Evolutionary conservation across 768 basidiomycete species (phyloP).

Genomic region (Suillus brevipes): DNA sequence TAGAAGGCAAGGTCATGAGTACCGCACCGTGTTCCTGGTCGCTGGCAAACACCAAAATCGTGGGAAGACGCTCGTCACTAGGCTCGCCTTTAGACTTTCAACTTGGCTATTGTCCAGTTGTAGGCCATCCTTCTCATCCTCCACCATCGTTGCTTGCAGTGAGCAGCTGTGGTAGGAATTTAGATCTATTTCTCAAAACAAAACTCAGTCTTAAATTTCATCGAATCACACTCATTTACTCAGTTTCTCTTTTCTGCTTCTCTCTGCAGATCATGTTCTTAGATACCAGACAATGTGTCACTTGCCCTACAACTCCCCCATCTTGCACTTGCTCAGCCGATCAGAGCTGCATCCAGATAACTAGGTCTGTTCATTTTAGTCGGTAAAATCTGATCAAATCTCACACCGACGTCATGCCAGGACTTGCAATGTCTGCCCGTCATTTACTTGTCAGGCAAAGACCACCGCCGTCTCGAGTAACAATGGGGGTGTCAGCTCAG

Average conservation of each 20-base stretch:
- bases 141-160: constrained; percentile 17
- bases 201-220: constrained; percentile 16
- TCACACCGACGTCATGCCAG: constrained; percentile 34
- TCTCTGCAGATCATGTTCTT: constrained; percentile 35
- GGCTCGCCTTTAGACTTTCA: constrained; percentile 5
- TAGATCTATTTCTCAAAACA: constrained; percentile 19
- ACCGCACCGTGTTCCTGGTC: neutral
- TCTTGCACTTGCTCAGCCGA: constrained; percentile 55
- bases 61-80: constrained; percentile 2
- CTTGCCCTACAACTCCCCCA: constrained; percentile 48
- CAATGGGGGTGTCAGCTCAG: constrained; percentile 52
- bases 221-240: constrained; percentile 37
- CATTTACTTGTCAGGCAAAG: constrained; percentile 50
- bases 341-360: constrained; percentile 61
- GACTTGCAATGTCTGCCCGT: constrained; percentile 56
- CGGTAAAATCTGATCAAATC: constrained; percentile 8
- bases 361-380: constrained; percentile 44
- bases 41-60: neutral
- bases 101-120: neutral
- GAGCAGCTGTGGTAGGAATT: constrained; percentile 23
- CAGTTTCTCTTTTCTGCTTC: constrained; percentile 18
- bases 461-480: constrained; percentile 11
- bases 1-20: neutral
- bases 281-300: constrained; percentile 48
- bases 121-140: constrained; percentile 12